Evolutionary conservation across 345 rosid genomes (phyloP).

Genomic region (Hibiscus syriacus): DNA sequence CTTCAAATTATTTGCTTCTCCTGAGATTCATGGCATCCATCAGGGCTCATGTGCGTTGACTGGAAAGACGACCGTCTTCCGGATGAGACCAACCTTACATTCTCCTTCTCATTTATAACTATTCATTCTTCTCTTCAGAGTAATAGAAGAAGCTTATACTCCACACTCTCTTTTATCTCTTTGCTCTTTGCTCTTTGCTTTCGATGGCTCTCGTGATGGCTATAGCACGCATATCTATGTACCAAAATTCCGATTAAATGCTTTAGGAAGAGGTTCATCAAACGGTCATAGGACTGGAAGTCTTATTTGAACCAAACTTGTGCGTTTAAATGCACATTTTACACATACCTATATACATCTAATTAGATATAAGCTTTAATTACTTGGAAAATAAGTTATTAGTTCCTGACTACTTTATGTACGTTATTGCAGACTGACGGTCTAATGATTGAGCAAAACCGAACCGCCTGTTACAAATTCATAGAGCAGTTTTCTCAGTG

Average conservation of each 20-base stretch:
- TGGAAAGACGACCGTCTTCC: too few species aligned
- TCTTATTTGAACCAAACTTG: neutral
- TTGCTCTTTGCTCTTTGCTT: too few species aligned
- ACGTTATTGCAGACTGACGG: conserved; percentile 93
- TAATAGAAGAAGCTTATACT: too few species aligned
- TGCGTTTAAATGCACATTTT: neutral
- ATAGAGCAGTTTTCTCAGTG: conserved; percentile 44
- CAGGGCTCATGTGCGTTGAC: too few species aligned
- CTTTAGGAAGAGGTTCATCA: neutral
- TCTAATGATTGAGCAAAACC: conserved; percentile 56
- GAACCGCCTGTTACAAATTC: conserved; percentile 7
- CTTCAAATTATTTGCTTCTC: conserved; percentile 1
- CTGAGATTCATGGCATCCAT: neutral
- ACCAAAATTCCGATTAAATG: too few species aligned
- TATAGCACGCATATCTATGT: too few species aligned
- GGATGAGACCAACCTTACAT: too few species aligned
- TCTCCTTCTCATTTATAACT: too few species aligned
- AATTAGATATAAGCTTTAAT: neutral
- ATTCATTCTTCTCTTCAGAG: too few species aligned
- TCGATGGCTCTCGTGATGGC: too few species aligned
- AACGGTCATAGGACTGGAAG: neutral
- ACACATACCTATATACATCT: neutral
- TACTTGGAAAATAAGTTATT: neutral
- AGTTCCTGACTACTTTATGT: too few species aligned
- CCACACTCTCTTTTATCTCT: too few species aligned